Evolutionary conservation across 1,284 basidiomycete genomes (phyloP), one percentile per base, ranked within the genome.

Genomic region (Sporisorium reilianum): DNA sequence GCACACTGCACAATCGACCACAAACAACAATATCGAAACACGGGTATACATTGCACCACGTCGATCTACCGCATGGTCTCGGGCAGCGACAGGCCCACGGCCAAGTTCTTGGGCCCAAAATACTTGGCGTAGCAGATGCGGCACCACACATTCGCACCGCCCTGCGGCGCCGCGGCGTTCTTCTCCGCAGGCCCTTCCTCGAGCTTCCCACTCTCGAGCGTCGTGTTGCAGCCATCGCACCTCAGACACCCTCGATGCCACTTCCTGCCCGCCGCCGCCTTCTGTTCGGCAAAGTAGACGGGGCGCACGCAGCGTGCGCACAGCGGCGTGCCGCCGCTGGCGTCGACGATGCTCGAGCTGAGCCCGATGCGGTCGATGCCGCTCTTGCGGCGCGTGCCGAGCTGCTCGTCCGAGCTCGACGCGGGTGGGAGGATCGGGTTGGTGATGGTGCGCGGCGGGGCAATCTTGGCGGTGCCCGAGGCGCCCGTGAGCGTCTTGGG

Each of bases 281-380:
- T 76, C 54, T 84, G 81, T 50, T 84, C 82, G 20, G 82, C 82
- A 70, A 84, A 84, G 59, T 84, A 84, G 20, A 84, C 83, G 11
- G 81, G 75, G 32, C 65, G 65, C 1, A 44, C 26, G 45, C 83
- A 84, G 4, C 83, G 60, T 0, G 80, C 80, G 48, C 83, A 84
- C 9, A 82, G 60, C 1, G 83, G 83, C 6, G 83, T 83, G 2
- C 76, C 80, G 9, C 73, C 64, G 4, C 42, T 41, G 8, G 77
- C 80, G 46, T 72, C 61, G 46, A 66, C 68, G 55, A 75, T 62
- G 49, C 55, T 64, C 12, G 76, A 78, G n/a, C 46, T 49, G 18
- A 79, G 57, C 0, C 77, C 77, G 45, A 77, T 74, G 3, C 75
- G 58, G 26, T 75, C 69, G 45, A 79, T 71, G 0, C 77, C 77